Evolutionary conservation across 352 stramenopile genomes (phyloP).

Genomic region (Phytophthora nicotianae): DNA sequence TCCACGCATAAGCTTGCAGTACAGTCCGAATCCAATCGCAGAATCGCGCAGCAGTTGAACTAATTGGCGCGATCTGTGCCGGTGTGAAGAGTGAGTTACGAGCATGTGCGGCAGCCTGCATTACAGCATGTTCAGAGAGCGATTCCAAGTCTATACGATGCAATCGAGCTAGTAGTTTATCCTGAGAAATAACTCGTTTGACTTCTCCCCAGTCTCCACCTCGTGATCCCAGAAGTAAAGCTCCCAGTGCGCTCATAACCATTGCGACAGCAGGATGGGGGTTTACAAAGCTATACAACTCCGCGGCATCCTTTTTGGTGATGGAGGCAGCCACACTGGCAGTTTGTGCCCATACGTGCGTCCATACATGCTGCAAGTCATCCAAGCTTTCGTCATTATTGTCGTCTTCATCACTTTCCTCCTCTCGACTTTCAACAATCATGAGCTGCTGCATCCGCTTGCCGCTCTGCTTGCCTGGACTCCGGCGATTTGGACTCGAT

Average conservation of each 20-base stretch:
- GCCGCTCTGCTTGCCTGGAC: conserved; percentile 13
- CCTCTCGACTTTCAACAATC: conserved; percentile 27
- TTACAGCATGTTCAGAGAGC: conserved; percentile 38
- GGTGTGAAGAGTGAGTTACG: conserved; percentile 74
- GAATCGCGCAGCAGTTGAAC: conserved; percentile 84
- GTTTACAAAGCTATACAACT: conserved; percentile 83
- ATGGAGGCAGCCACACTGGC: conserved; percentile 31
- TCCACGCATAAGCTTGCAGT: conserved; percentile 78
- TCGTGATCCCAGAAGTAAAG: conserved; percentile 54
- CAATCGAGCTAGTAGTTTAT: conserved; percentile 63
- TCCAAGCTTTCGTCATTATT: conserved; percentile 7
- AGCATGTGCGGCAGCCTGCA: conserved; percentile 52
- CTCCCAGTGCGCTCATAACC: conserved; percentile 65
- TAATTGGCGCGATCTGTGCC: conserved; percentile 75
- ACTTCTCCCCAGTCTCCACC: conserved; percentile 46
- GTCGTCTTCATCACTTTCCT: conserved; percentile 23
- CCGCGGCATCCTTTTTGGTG: conserved; percentile 73
- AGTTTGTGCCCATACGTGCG: conserved; percentile 45
- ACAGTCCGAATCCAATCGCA: conserved; percentile 87
- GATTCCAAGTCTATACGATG: conserved; percentile 49
- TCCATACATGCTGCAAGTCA: conserved; percentile 37
- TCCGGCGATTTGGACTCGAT: conserved; percentile 23
- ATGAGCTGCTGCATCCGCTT: conserved; percentile 15
- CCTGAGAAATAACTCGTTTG: conserved; percentile 66
- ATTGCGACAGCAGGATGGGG: conserved; percentile 80